Evolutionary conservation across 23 red algal genomes (phyloP).

Genomic region (Cyanidiococcus yangmingshanensis): DNA sequence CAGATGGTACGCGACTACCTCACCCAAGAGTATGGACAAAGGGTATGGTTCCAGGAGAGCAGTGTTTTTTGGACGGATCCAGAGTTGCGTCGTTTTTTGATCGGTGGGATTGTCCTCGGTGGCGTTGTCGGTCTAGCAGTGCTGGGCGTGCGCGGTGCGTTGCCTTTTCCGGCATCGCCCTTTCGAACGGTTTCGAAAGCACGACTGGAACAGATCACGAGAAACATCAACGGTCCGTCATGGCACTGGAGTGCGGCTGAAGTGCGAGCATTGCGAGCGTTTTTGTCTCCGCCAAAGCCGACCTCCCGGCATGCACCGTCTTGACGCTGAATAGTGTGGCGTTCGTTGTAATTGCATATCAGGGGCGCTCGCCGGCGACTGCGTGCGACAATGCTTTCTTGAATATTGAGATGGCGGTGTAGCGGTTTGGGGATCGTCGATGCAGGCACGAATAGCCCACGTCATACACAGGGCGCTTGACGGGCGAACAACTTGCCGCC

Average conservation of each 20-base stretch:
- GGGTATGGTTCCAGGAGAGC: conserved; percentile 2
- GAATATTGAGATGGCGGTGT: too few relatives aligned
- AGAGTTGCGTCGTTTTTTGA: neutral
- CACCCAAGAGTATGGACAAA: conserved; percentile 17
- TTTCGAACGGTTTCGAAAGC: neutral
- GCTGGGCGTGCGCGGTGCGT: neutral
- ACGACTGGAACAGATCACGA: neutral
- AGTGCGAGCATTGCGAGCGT: neutral
- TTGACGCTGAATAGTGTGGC: too few relatives aligned
- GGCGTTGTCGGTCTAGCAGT: neutral
- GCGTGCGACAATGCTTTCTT: too few relatives aligned
- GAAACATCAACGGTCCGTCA: neutral
- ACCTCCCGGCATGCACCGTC: neutral
- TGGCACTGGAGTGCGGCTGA: neutral
- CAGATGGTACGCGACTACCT: conserved; percentile 21
- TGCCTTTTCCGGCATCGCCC: neutral
- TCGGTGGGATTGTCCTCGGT: neutral
- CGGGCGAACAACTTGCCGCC: too few relatives aligned
- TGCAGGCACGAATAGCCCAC: too few relatives aligned
- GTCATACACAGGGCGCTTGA: too few relatives aligned
- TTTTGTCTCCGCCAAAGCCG: neutral
- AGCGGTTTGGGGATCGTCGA: too few relatives aligned
- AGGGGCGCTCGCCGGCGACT: too few relatives aligned
- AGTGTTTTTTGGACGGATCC: neutral
- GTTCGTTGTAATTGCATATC: too few relatives aligned